These are phyloP conservation scores for Musa schizocarpa DNA, from an alignment of 176 grass and related monocot genomes.

Conservation along the genomic window DNA sequence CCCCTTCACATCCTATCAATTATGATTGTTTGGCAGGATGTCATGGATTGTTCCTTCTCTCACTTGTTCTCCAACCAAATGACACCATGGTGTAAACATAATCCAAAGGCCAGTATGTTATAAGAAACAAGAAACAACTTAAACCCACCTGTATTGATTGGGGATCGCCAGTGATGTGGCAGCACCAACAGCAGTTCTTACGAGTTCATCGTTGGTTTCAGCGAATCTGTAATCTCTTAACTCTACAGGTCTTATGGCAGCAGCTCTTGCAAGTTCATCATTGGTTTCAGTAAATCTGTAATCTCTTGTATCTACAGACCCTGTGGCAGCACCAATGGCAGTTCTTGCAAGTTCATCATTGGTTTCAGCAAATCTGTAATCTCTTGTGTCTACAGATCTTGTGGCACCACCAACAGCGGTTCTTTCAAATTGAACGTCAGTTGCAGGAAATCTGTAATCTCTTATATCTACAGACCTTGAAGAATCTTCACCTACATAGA, in stretches of 20 bases:
- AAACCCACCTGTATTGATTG: background rate
- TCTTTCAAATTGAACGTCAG: constrained; percentile 73
- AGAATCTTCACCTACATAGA: constrained; percentile 42
- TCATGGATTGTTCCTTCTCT: background rate
- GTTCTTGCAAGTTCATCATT: constrained; percentile 75
- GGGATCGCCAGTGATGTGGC: background rate
- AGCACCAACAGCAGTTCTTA: constrained; percentile 10
- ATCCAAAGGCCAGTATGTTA: background rate
- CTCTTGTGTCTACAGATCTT: constrained; percentile 65
- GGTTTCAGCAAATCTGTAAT: constrained; percentile 78
- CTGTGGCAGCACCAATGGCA: constrained; percentile 9
- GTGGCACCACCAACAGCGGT: constrained; percentile 17
- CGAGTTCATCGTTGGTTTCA: constrained; percentile 80
- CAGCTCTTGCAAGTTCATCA: constrained; percentile 63
- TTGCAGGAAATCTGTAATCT: constrained; percentile 80
- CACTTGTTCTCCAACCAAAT: background rate
- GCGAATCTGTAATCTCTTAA: constrained; percentile 81
- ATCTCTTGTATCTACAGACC: constrained; percentile 68
- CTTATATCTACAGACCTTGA: constrained; percentile 61
- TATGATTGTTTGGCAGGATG: background rate
- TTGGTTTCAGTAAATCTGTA: constrained; percentile 80
- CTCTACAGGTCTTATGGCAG: constrained; percentile 47
- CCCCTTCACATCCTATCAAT: background rate
- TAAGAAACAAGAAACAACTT: background rate
- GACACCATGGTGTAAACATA: background rate